Evolutionary conservation across 2,329 filamentous ascomycete genomes (phyloP).

Genomic region (Gnomoniopsis smithogilvyi): DNA sequence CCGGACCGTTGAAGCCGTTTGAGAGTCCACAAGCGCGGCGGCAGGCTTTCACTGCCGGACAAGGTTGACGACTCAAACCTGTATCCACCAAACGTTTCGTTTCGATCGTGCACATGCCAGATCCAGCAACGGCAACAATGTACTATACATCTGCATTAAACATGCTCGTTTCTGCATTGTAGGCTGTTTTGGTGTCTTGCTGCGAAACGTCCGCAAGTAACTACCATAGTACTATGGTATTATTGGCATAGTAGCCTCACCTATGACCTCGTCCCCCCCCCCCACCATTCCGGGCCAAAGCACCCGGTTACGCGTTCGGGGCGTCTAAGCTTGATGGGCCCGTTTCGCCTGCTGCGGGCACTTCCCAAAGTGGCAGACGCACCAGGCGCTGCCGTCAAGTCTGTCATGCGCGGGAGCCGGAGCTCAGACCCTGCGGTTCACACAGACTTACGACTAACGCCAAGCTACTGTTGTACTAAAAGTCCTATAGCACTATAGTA

Average conservation of each 20-base stretch:
- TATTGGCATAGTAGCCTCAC: constrained; percentile 1
- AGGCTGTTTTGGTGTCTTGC: not conserved
- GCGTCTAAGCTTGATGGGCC: not conserved
- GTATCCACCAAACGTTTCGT: not conserved
- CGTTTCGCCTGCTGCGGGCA: constrained; percentile 10
- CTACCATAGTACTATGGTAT: no score
- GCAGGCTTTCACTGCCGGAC: not conserved
- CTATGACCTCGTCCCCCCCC: not conserved
- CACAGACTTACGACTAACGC: not conserved
- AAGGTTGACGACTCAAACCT: not conserved
- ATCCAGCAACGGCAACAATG: not conserved
- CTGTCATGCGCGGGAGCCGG: not conserved
- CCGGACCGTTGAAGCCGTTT: not conserved
- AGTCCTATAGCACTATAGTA: no score
- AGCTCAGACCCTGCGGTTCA: not conserved
- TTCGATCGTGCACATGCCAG: not conserved
- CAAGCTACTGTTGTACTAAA: no score
- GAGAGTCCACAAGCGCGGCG: not conserved
- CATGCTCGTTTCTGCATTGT: not conserved
- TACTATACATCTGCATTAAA: not conserved
- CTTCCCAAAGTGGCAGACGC: constrained; percentile 2
- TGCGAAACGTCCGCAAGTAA: not conserved
- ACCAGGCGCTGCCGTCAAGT: not conserved
- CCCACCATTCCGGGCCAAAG: constrained; percentile 6
- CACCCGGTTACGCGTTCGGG: constrained; percentile 15